Base-by-base conservation (phyloP, 2,329 filamentous ascomycete genomes). In the Fonsecaea nubica region DNA sequence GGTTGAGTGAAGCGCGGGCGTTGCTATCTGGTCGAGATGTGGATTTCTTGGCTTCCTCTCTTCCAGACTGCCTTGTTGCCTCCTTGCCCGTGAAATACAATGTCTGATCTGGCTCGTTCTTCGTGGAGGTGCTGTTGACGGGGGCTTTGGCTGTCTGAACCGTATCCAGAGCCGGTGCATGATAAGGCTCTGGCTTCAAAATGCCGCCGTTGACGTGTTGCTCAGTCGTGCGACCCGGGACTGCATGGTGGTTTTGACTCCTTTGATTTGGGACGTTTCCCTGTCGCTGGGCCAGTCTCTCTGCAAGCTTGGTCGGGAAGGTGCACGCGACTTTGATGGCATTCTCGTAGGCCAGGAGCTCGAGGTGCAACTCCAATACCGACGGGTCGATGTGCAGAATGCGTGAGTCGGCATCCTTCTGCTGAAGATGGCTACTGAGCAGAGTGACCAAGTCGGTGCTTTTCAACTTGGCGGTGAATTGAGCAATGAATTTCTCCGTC, bases 341-440 rank as follows among this genome's bases (percentile, higher is more conserved):
- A 18, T 42, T 42, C 40, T 42, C 40, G 40, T 42, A 42, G 40
- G 40, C 40, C 40, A 42, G 15, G 40, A 42, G 40, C 40, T 42
- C 40, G 15, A 42, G 13, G 40, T 42, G 40, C 15, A 42, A 10
- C 15, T 42, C 40, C 40, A 42, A 13, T 15, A 42, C 15, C 4
- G 40, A 42, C 4, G 40, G 40, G 40, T 42, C 40, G 13, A 42
- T 42, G 8, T 42, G 40, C 4, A 42, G 40, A 42, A 42, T 42
- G 40, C 8, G 4, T 6, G 15, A 42, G 40, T 42, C 40, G 4
- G 40, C 15, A 42, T 42, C 40, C 18, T 42, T 42, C 40, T 42
- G 40, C n/a, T 42, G 40, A n/a, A 42, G 13, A n/a, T 42, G 40
- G 40, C 40, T 42, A 6, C 18, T n/a, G 15, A 42, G 40, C 40